Percentiles rank a stretch among this genome's conserved stretches.
These are phyloP conservation scores for Backusella luteola DNA, from an alignment of 192 early-diverging fungal genomes.

Conservation along the genomic window DNA sequence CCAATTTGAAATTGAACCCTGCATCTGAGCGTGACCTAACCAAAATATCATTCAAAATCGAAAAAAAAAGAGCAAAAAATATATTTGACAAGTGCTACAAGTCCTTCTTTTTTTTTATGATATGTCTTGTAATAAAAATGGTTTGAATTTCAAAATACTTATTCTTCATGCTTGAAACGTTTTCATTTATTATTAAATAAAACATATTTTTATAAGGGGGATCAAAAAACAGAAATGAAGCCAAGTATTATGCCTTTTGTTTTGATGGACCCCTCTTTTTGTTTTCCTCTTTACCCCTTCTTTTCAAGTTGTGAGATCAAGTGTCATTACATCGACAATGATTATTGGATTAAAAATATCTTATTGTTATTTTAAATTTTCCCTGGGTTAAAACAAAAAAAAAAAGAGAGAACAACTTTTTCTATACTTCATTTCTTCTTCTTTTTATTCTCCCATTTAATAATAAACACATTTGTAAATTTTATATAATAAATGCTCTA, in stretches of 20 bases:
- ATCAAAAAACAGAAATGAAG: neutral
- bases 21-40: neutral
- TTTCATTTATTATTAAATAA: neutral
- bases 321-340: neutral
- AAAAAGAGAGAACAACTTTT: neutral
- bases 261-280: neutral
- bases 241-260: neutral
- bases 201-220: neutral
- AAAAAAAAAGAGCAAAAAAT: neutral
- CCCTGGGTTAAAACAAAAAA: neutral
- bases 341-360: neutral
- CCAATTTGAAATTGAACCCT: neutral
- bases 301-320: constrained; percentile 1
- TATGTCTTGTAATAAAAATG: neutral
- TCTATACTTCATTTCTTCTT: neutral
- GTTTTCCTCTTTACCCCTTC: neutral
- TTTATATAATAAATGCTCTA: neutral
- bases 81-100: neutral
- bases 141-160: neutral
- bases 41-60: neutral
- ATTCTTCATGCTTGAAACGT: neutral
- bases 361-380: constrained; percentile 1
- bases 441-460: neutral
- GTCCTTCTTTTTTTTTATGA: neutral
- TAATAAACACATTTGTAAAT: neutral